Evolutionary conservation across 2,329 filamentous ascomycete species (phyloP).

Genomic region (Madurella mycetomatis): DNA sequence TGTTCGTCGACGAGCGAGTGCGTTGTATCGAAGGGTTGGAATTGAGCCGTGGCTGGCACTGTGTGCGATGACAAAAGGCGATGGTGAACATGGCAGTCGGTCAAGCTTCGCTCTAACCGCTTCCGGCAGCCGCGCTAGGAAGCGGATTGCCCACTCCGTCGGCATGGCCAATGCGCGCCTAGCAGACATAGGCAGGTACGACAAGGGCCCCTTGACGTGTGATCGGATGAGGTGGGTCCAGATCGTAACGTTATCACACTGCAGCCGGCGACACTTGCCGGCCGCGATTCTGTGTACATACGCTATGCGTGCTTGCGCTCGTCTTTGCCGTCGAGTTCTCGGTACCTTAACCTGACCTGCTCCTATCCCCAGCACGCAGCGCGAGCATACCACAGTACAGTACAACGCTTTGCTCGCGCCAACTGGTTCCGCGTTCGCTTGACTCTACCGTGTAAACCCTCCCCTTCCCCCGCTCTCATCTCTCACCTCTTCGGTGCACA

Average conservation of each 20-base stretch:
- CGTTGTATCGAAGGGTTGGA: background rate
- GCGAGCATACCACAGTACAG: too few relatives aligned
- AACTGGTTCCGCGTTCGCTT: too few relatives aligned
- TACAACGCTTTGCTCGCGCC: too few relatives aligned
- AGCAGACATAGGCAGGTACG: conserved; percentile 3
- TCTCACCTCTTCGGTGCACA: too few relatives aligned
- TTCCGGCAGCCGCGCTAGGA: conserved; percentile 1
- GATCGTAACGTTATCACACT: conserved; percentile 10
- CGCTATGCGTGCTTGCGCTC: background rate
- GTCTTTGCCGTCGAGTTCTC: background rate
- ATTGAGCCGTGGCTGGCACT: background rate
- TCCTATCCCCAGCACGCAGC: too few relatives aligned
- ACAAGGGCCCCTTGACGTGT: conserved; percentile 5
- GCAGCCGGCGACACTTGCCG: conserved; percentile 9
- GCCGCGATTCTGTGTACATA: background rate
- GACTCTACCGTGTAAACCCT: too few relatives aligned
- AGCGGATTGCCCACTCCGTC: conserved; percentile 11
- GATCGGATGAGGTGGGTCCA: conserved; percentile 13
- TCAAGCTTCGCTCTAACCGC: conserved; percentile 11
- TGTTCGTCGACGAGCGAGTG: background rate
- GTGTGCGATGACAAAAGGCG: conserved; percentile 2
- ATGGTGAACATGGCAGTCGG: conserved; percentile 1
- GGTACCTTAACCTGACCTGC: too few relatives aligned
- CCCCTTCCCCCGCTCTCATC: too few relatives aligned
- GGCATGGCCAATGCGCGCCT: background rate